A percentile compares a stretch with the other conserved stretches of the same genome.
These are phyloP conservation scores for Lithohypha guttulata DNA, from an alignment of 2,329 filamentous ascomycete species.

Conservation along the genomic window DNA sequence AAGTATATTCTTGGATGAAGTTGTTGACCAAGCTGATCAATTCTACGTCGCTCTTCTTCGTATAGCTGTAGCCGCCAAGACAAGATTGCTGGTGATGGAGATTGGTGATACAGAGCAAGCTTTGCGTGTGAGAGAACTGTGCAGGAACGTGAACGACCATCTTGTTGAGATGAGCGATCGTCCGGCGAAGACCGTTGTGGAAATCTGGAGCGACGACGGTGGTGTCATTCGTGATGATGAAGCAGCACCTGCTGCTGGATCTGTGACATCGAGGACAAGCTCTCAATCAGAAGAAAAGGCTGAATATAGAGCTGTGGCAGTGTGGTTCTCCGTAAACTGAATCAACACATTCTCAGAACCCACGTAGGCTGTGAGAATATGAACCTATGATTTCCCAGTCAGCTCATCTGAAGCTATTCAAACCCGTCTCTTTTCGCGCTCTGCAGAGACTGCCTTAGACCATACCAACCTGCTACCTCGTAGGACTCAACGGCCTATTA, in stretches of 20 bases:
- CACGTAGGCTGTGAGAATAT: too few relatives aligned
- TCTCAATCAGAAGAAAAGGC: too few relatives aligned
- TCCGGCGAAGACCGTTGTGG: conserved; percentile 4
- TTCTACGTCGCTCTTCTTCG: conserved; percentile 60
- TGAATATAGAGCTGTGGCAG: too few relatives aligned
- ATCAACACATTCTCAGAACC: too few relatives aligned
- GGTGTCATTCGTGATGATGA: neutral
- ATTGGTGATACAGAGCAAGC: conserved; percentile 62
- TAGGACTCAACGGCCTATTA: conserved; percentile 40
- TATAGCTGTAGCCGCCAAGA: conserved; percentile 39
- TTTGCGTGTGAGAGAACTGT: conserved; percentile 43
- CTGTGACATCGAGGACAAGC: too few relatives aligned
- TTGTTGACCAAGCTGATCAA: conserved; percentile 32
- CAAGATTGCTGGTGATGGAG: conserved; percentile 56
- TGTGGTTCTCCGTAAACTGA: too few relatives aligned
- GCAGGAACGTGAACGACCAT: neutral
- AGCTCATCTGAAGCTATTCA: too few relatives aligned
- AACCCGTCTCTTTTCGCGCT: too few relatives aligned
- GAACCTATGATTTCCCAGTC: too few relatives aligned
- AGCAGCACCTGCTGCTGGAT: neutral
- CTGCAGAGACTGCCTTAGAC: too few relatives aligned
- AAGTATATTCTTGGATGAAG: conserved; percentile 6
- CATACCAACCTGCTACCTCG: conserved; percentile 25
- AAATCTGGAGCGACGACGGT: conserved; percentile 19
- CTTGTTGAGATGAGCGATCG: neutral